Conservation (phyloP, 1,139 yeast genomes). For the Wickerhamomyces sp. region DNA sequence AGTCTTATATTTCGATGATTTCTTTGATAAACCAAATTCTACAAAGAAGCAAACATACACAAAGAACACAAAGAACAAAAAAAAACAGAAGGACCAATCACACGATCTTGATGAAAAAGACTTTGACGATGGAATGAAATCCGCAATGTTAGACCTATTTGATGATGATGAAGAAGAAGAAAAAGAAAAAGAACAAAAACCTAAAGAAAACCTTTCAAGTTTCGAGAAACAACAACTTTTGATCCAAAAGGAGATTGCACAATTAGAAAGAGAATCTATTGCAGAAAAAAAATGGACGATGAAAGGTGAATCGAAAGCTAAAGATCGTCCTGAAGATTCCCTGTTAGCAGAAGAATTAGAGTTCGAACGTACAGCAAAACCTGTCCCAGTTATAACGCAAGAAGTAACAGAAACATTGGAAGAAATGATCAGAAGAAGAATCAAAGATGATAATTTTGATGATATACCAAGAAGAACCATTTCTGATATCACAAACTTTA, state of each 20-base stretch:
- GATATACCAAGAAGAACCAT: constrained; percentile 74
- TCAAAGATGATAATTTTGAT: constrained; percentile 71
- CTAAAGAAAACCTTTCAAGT: constrained; percentile 51
- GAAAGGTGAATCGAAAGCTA: constrained; percentile 85
- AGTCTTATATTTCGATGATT: constrained; percentile 69
- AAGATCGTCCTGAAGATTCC: constrained; percentile 81
- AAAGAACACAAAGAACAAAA: constrained; percentile 12
- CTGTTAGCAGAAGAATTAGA: constrained; percentile 64
- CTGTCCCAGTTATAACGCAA: constrained; percentile 89
- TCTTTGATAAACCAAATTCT: constrained; percentile 46
- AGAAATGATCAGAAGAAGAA: constrained; percentile 81
- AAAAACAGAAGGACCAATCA: constrained; percentile 28
- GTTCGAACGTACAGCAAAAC: constrained; percentile 71
- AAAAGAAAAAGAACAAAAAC: constrained; percentile 34
- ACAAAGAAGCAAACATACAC: constrained; percentile 19
- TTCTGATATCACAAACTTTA: constrained; percentile 59
- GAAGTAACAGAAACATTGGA: constrained; percentile 84
- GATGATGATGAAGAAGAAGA: constrained; percentile 46
- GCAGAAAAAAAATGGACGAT: constrained; percentile 93
- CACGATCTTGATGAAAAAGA: constrained; percentile 40
- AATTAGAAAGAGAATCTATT: constrained; percentile 80
- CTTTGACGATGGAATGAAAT: constrained; percentile 51
- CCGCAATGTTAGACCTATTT: constrained; percentile 60
- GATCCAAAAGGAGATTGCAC: constrained; percentile 70
- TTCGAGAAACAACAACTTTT: constrained; percentile 81